Evolutionary conservation across 345 rosid species (phyloP), one percentile per base, ranked within the genome.

Genomic region (Salix exigua): DNA sequence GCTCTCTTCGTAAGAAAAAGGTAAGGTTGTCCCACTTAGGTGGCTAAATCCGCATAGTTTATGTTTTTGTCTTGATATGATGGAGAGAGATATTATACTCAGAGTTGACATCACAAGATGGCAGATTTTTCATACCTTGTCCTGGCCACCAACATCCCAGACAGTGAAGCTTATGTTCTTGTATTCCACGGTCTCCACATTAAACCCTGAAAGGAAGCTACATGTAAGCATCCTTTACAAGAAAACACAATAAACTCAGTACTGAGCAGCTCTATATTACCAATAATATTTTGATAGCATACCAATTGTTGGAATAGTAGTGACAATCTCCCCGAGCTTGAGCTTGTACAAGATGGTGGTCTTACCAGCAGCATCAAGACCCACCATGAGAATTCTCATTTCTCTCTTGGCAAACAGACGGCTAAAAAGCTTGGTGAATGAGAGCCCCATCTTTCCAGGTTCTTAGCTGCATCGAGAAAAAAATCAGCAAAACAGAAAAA

Each of bases 91-190:
- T 25, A 28, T 58, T 17, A 38, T n/a, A 30, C 30, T 31, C 21
- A 9, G 23, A 71, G 48, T 18, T 55, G 2, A 13, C 28, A 25
- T 19, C 51, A 23, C 66, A 3, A 28, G 6, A 25, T 6, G 25
- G 23, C 42, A 44, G 23, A 70, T 16, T 1, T 28, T 13, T 16
- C 73, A 55, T 60, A 76, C 79, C 79, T 76, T 76, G 79, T 76
- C 79, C 74, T 76, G 79, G 35, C 74, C 79, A 18, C 79, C 79
- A 30, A 76, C 79, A 61, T 76, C 79, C 79, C 79, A 76, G 26
- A 76, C 79, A 19, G 79, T 76, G 23, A 76, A 76, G 79, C 79
- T 76, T 7, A 76, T 76, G 73, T 76, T 76, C 79, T 76, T 76
- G 23, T 76, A 76, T 31, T 76, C 79, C 72, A 76, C 79, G 13